Evolutionary conservation across 2,329 filamentous ascomycete species (phyloP), one percentile per base, ranked within the genome.

Genomic region (Alternaria conjuncta): DNA sequence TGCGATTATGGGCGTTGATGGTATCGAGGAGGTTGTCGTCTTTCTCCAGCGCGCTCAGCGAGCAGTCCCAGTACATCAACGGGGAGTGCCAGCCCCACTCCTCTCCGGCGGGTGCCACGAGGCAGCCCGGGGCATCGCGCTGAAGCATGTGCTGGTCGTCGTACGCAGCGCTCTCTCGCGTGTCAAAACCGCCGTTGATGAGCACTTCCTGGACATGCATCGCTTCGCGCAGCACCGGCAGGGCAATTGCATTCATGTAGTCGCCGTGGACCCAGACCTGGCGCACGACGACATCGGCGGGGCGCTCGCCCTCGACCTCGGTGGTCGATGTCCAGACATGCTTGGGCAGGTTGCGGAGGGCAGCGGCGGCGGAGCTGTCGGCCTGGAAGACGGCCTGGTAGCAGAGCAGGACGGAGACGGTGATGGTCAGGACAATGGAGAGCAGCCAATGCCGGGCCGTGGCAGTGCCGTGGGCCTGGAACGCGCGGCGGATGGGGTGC

Each of bases 61-160:
- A 91, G 75, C 89, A 91, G 63, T 88, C 86, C 92, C 92, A 95
- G 78, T 94, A 94, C 78, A 93, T 89, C 57, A 95, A 80, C 2
- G 92, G 92, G n/a, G 92, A 94, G 71, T 94, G 91, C 73, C 92
- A 92, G 70, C 92, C 92, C 91, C 91, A 93, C 5, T 88, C 88
- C 69, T 88, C 81, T 67, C 88, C 86, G 5, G 84, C 87, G 32
- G 88, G 77, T 13, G 72, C 61, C 1, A 60, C 36, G 5, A 69
- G n/a, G 44, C 76, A 79, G 55, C 65, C 68, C 23, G 58, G 11
- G 25, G 36, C 28, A 30, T 82, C 66, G 21, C 60, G 53, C 11
- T 30, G 45, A 18, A 50, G 53, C 49, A 63, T 55, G 56, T 64
- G 61, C 20, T 63, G 47, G 15, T 57, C 13, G 10, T 49, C 6